Evolutionary conservation across 2,329 filamentous ascomycete species (phyloP).

Genomic region (Venturia oleaginea): DNA sequence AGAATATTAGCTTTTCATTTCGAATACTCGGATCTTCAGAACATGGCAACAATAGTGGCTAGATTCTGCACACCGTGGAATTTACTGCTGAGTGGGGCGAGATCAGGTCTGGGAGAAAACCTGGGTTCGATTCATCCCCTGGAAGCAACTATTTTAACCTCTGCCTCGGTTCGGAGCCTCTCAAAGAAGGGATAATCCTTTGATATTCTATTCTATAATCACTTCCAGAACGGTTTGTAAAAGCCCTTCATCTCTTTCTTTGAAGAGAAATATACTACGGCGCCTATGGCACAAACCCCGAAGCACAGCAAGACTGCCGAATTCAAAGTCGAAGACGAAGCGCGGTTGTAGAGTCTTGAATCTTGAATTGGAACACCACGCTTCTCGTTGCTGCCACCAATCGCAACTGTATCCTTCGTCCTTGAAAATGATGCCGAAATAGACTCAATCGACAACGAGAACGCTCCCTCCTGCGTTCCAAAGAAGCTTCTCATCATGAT

Average conservation of each 20-base stretch:
- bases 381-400: neutral
- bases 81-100: neutral
- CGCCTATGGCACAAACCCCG: neutral
- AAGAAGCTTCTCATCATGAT: conserved; percentile 86
- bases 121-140: neutral
- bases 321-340: neutral
- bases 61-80: too few species aligned
- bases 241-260: neutral
- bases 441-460: conserved; percentile 47
- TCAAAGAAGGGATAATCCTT: neutral
- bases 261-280: neutral
- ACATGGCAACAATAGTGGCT: too few species aligned
- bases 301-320: neutral
- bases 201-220: too few species aligned
- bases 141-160: neutral
- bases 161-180: neutral
- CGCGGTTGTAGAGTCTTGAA: neutral
- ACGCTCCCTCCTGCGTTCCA: conserved; percentile 60
- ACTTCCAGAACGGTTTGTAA: neutral
- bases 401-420: neutral
- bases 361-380: neutral
- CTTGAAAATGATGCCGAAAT: conserved; percentile 39
- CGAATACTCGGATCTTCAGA: too few species aligned
- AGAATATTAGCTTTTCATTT: neutral
- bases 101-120: neutral